phyloP scores from a whole-genome alignment of 768 basidiomycete genomes.

The Psilocybe subaeruginosa region DNA sequence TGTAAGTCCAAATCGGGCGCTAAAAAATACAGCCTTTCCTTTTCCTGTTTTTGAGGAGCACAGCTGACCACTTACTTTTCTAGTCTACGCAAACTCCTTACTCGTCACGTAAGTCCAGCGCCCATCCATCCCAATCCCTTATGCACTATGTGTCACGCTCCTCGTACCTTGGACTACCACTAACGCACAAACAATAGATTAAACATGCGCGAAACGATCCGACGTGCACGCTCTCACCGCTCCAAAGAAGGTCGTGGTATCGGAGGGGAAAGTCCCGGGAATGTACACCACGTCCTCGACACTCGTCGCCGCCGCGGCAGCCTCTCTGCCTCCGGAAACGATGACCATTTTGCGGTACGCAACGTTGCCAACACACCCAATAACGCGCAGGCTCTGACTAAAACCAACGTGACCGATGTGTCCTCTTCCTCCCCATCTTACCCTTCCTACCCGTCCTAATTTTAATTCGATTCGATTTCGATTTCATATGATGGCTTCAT shows the following conservation, averaged over 20 bases:
- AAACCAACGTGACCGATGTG: not conserved
- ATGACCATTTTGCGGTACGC: slow-evolving; percentile 13
- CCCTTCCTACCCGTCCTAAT: not conserved
- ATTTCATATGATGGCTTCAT: not conserved
- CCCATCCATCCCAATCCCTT: not conserved
- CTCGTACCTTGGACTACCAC: no score
- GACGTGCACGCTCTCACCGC: slow-evolving; percentile 13
- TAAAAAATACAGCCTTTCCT: slow-evolving; percentile 4
- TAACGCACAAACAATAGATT: slow-evolving; percentile 3
- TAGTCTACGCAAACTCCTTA: slow-evolving; percentile 21
- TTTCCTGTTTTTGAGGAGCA: not conserved
- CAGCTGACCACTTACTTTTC: slow-evolving; percentile 1
- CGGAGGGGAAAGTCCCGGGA: slow-evolving; percentile 5
- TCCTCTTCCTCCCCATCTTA: not conserved
- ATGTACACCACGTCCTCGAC: slow-evolving; percentile 16
- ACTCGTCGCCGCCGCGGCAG: slow-evolving; percentile 13
- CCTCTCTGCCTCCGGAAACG: not conserved
- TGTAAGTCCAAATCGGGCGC: slow-evolving; percentile 26
- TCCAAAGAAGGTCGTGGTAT: slow-evolving; percentile 13
- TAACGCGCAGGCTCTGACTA: not conserved
- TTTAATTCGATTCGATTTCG: no score
- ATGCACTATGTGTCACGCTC: not conserved
- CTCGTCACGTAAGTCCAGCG: slow-evolving; percentile 24
- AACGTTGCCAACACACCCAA: not conserved
- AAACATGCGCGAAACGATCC: slow-evolving; percentile 22